Base-by-base conservation (phyloP, 495 filamentous ascomycete genomes). In the Margaritispora aquatica region DNA sequence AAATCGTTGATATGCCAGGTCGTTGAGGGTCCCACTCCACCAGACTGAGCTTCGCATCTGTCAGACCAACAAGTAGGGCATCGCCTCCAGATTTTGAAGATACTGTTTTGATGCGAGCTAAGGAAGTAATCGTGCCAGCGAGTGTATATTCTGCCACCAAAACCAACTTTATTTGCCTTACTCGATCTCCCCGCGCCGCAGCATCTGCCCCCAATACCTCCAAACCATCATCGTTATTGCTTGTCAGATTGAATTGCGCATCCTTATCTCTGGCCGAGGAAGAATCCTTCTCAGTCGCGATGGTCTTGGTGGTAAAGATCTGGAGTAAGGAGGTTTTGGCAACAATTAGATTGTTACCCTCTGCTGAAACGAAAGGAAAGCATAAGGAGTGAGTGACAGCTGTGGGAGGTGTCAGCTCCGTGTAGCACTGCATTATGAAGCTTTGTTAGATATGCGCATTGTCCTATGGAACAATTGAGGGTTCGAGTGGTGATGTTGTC, bases 1-100 rank as follows among this genome's bases (percentile, higher is more conserved):
- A 96, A 57, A 92, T 83, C 15, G 94, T 99, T 26, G 83, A 83
- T 54, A 97, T 82, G 23, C 80, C 79, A 68, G 89, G 76, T 38
- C 81, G 81, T 64, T 88, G 85, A 20, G 89, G 84, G 70, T 99
- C 89, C 94, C 94, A 99, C 76, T 96, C 90, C 54, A 97, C 83
- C 75, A 97, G 75, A 70, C 88, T 91, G 59, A 97, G 77, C 71
- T 94, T 96, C 24, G 94, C 95, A 76, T 97, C 92, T 62, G 86
- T 85, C 66, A 92, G 84, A 2, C 91, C 85, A 23, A 97, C 61
- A 31, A 99, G 74, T 26, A 99, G 80, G n/a, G 85, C 85, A 48
- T 96, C 88, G 49, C 86, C 90, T 1, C 90, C 89, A n/a, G 88
- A 87, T 56, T 83, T 88, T 17, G 85, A 83, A 51, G 77, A 81